These are phyloP conservation scores for Dryadomyces sulphureus DNA, from an alignment of 2,329 filamentous ascomycete species.

Conservation along the genomic window DNA sequence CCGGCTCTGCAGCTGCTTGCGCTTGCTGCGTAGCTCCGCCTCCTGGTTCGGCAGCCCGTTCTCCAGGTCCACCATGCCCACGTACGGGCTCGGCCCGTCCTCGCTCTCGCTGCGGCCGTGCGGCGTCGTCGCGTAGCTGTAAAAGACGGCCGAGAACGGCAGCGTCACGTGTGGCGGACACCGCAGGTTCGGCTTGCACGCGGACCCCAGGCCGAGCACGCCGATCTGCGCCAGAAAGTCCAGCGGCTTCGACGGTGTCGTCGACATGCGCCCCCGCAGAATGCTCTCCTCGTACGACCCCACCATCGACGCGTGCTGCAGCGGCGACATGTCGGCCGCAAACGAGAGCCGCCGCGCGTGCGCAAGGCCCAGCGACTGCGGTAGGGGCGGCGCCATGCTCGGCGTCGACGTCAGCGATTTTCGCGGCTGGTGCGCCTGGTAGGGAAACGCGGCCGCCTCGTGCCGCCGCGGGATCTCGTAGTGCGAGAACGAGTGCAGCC, in stretches of 20 bases:
- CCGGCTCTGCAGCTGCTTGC: conserved; percentile 30
- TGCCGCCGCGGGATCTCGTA: conserved; percentile 32
- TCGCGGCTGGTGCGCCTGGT: conserved; percentile 66
- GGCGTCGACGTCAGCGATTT: conserved; percentile 55
- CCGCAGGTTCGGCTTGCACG: conserved; percentile 70
- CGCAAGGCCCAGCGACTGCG: conserved; percentile 34
- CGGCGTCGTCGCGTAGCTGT: conserved; percentile 65
- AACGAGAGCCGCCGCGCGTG: conserved; percentile 54
- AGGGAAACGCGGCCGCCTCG: conserved; percentile 43
- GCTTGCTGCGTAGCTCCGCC: conserved; percentile 30
- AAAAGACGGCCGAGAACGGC: conserved; percentile 89
- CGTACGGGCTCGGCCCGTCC: conserved; percentile 89
- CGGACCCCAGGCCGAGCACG: conserved; percentile 64
- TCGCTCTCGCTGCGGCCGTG: conserved; percentile 50
- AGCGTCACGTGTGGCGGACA: conserved; percentile 86
- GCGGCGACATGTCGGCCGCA: conserved; percentile 56
- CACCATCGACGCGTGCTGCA: conserved; percentile 89
- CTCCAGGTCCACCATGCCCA: conserved; percentile 83
- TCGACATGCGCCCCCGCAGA: conserved; percentile 88
- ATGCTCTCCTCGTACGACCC: conserved; percentile 98
- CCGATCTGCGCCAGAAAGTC: conserved; percentile 93
- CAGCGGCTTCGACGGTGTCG: conserved; percentile 79
- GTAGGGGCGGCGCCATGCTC: conserved; percentile 24
- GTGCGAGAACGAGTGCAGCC: conserved; percentile 11
- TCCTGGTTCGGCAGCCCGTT: conserved; percentile 49